Conservation (phyloP, 2,329 filamentous ascomycete species). For the Phialemonium atrogriseum region DNA sequence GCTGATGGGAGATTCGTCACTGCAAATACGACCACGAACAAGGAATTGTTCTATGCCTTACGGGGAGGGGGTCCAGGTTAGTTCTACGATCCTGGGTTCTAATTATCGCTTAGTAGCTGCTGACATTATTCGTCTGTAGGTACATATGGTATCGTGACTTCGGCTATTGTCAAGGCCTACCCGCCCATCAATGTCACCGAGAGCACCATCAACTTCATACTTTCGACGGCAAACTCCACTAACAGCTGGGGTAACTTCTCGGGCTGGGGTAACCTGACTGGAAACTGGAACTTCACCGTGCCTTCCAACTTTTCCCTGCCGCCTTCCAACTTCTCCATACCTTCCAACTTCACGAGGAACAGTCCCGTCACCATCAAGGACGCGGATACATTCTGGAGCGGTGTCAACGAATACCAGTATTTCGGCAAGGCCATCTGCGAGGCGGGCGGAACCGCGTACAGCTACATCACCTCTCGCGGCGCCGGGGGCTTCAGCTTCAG, state of each 20-base stretch:
- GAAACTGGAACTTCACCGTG: conserved; percentile 14
- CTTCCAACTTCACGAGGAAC: too few relatives aligned
- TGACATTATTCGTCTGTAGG: too few relatives aligned
- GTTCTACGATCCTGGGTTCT: too few relatives aligned
- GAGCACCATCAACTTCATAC: conserved; percentile 10
- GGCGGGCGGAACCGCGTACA: conserved; percentile 25
- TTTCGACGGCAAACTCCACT: too few relatives aligned
- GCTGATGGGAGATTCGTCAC: conserved; percentile 35
- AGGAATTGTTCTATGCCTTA: conserved; percentile 33
- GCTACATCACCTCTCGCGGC: conserved; percentile 19
- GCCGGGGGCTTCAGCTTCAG: conserved; percentile 21
- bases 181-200: conserved; percentile 9
- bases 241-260: conserved; percentile 2
- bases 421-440: conserved; percentile 25
- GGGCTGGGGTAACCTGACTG: conserved; percentile 4
- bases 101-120: too few relatives aligned
- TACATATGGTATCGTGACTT: conserved; percentile 13
- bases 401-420: conserved; percentile 22
- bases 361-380: conserved; percentile 5
- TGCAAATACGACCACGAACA: conserved; percentile 28
- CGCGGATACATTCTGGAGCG: conserved; percentile 19
- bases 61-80: conserved; percentile 24
- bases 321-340: neutral
- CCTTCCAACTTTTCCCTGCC: conserved; percentile 12
- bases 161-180: conserved; percentile 13